Evolutionary conservation across 2,329 filamentous ascomycete species (phyloP), one percentile per base, ranked within the genome.

Genomic region (Colletotrichum sp.): DNA sequence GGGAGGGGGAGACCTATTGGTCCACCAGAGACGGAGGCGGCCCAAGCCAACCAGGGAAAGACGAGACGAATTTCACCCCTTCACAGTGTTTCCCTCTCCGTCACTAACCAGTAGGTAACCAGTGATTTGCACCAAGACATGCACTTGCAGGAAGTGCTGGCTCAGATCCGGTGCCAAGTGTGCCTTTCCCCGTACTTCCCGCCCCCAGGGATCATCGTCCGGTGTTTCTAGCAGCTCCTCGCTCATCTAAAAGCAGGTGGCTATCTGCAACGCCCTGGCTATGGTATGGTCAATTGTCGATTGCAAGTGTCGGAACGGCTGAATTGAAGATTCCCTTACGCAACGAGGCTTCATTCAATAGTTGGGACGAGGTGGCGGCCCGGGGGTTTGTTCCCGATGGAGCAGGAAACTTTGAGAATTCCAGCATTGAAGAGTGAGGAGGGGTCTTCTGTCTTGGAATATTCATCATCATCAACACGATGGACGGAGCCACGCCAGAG

Each of bases 1-100:
- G 73, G 63, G 26, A n/a, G 9, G 5, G 61, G 15, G 18, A 61
- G 58, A 61, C 24, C 73, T 64, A 73, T 69, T 26, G 52, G 6
- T 48, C 38, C 38, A 48, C 38, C 38, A 48, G 18, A 48, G 18
- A 48, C 67, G 24, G 68, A 34, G 63, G 63, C 67, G 69, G 73
- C 26, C 69, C 38, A 75, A 68, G 69, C 70, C 43, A 73, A 26
- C 57, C 36, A 21, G 38, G 30, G 67, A 24, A 63, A 72, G 72
- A 63, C 55, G 38, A 73, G 63, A 48, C 38, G 38, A 48, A 48
- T 48, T n/a, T n/a, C 38, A 18, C 43, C 43, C 43, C 43, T 18
- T n/a, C 38, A 43, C 36, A 43, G 36, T 38, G 16, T 48, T 48
- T 13, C n/a, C 43, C 12, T 48, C 43, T 48, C 43, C 6, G n/a